Base-by-base conservation (phyloP, 176 grass and related monocot species). In the Oryza glaberrima region DNA sequence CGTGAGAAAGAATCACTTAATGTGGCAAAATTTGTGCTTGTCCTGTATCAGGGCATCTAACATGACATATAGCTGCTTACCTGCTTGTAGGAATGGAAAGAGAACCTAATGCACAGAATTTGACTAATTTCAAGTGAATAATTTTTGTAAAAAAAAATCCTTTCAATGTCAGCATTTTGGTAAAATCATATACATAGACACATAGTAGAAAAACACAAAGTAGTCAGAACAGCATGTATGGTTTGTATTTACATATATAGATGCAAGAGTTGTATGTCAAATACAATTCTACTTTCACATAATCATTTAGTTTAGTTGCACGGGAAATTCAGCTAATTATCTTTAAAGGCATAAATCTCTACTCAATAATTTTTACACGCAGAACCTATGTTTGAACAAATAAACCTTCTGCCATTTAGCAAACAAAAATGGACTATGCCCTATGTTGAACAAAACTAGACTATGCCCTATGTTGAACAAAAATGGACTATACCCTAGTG, bases 321-420 rank as follows among this genome's bases (percentile, higher is more conserved):
- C 7, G 6, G 19, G 19, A 20, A 19, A 58, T 58, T 56, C 54
- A 9, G 54, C 19, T 58, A 58, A 17, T 58, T 20, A 58, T 19
- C 66, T 79, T 84, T 48, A 5, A 77, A 58, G 22, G 58, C 15
- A 44, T 11, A 77, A 77, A 82, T 17, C 11, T 61, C 61, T 85
- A 43, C 34, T 15, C 40, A 52, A 67, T 52, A 52, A 61, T n/a
- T 16, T 43, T 48, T 58, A 19, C 32, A 61, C 40, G 41, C 61
- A 13, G 34, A 26, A 16, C 22, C 19, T 72, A 64, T 69, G 16
- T 46, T 46, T 1, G 5, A 83, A 83, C 28, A 77, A 71, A 1
- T 4, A 85, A 32, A 2, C 2, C 0, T 89, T 76, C 36, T 75
- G 12, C 11, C 0, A 79, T 51, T 83, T 54, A 26, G 4, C 70